phyloP scores from a whole-genome alignment of 768 basidiomycete species.

The Imleria badia region DNA sequence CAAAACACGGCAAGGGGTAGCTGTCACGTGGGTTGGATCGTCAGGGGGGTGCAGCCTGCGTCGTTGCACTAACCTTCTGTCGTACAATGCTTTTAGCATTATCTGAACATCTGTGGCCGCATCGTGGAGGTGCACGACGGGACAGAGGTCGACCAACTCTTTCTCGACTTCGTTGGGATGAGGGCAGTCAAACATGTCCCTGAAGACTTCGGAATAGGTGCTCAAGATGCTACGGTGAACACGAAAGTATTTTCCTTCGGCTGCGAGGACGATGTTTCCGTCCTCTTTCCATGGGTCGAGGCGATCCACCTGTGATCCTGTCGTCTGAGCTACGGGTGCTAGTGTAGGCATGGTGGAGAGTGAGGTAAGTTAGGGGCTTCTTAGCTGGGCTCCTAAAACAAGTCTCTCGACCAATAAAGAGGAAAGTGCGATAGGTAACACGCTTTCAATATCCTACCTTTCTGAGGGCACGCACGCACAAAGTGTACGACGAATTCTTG shows the following conservation, averaged over 20 bases:
- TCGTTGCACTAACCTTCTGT: slow-evolving; percentile 6
- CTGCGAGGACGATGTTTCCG: slow-evolving; percentile 28
- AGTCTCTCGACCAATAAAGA: no score
- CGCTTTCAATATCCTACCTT: no score
- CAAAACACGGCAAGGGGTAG: background rate
- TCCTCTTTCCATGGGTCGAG: slow-evolving; percentile 16
- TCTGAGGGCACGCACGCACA: no score
- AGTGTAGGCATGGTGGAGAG: background rate
- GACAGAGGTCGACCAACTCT: slow-evolving; percentile 17
- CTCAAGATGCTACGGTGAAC: slow-evolving; percentile 31
- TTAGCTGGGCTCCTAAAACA: no score
- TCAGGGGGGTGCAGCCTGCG: background rate
- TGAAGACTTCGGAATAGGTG: slow-evolving; percentile 29
- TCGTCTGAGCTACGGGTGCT: background rate
- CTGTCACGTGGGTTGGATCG: background rate
- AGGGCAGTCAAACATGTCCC: slow-evolving; percentile 23
- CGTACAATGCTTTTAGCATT: slow-evolving; percentile 17
- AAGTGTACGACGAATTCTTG: no score
- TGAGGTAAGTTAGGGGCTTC: no score
- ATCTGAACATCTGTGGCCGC: slow-evolving; percentile 7
- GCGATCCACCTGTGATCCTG: background rate
- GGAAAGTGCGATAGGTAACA: no score
- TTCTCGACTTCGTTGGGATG: background rate
- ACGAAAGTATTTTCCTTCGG: slow-evolving; percentile 25
- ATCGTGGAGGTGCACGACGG: slow-evolving; percentile 19